A percentile compares a stretch with the other conserved stretches of the same genome.
phyloP scores from a whole-genome alignment of 2,329 filamentous ascomycete genomes.

The Pyricularia grisea region DNA sequence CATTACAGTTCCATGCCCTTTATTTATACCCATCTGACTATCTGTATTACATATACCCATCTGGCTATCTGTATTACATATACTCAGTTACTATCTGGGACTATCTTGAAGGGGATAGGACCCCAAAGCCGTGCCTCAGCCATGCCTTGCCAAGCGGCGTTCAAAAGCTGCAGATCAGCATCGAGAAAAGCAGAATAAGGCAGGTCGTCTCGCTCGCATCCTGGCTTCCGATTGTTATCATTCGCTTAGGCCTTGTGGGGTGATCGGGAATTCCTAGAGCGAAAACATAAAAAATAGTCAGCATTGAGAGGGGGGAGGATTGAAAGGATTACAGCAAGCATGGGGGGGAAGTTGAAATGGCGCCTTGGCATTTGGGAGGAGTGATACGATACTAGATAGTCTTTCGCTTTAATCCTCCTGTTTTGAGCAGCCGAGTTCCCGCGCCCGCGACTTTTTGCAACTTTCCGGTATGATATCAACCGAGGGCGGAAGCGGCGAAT shows the following conservation, averaged over 20 bases:
- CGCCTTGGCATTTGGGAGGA: background rate
- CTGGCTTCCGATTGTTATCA: background rate
- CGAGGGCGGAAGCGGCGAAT: background rate
- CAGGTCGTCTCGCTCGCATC: background rate
- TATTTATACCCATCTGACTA: background rate
- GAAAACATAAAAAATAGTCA: too few species aligned
- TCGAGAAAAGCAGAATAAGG: background rate
- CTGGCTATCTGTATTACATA: background rate
- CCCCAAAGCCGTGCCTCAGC: background rate
- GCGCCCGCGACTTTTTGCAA: too few species aligned
- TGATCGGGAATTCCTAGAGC: too few species aligned
- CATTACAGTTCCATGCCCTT: too few species aligned
- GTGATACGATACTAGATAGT: too few species aligned
- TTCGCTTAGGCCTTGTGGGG: background rate
- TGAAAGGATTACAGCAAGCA: background rate
- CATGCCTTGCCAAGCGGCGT: background rate
- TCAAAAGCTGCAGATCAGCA: background rate
- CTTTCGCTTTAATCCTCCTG: too few species aligned
- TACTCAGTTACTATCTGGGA: background rate
- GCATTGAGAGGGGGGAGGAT: too few species aligned
- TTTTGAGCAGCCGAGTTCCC: too few species aligned
- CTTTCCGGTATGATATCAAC: background rate
- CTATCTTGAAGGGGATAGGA: background rate
- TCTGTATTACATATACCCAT: too few species aligned
- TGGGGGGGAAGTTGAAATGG: background rate